A percentile compares a stretch with the other conserved stretches of the same genome.
Conservation (phyloP, 2,329 filamentous ascomycete genomes). For the Magnaporthales sp. region DNA sequence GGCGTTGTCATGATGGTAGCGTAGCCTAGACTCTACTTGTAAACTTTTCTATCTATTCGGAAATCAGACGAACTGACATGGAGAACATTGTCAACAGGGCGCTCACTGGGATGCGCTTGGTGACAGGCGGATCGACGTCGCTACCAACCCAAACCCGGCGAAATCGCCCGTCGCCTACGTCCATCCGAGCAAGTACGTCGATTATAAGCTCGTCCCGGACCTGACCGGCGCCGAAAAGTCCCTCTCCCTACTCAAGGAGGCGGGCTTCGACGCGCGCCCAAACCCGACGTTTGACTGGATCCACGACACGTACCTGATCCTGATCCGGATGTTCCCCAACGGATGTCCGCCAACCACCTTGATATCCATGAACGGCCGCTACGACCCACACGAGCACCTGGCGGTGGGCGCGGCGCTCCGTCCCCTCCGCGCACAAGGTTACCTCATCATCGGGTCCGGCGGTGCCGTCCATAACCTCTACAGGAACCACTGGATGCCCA, state of each 20-base stretch:
- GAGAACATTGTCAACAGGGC: constrained; percentile 28
- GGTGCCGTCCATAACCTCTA: constrained; percentile 65
- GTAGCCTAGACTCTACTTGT: background rate
- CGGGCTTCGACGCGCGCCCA: constrained; percentile 43
- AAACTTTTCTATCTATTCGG: constrained; percentile 5
- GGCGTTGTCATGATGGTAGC: constrained; percentile 56
- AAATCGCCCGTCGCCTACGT: constrained; percentile 62
- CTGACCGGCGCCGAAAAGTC: constrained; percentile 40
- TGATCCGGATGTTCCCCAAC: constrained; percentile 60
- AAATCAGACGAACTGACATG: background rate
- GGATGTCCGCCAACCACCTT: constrained; percentile 59
- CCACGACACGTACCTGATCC: constrained; percentile 60
- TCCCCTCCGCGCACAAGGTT: constrained; percentile 39
- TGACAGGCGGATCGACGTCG: constrained; percentile 45
- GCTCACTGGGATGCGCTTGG: constrained; percentile 56
- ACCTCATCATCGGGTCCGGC: constrained; percentile 47
- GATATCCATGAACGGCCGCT: constrained; percentile 26
- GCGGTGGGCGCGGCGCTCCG: constrained; percentile 48
- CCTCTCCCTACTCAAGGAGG: constrained; percentile 36
- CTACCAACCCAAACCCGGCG: constrained; percentile 48
- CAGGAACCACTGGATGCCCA: constrained; percentile 56
- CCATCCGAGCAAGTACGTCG: constrained; percentile 53
- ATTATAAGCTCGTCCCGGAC: constrained; percentile 55
- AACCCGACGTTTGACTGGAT: constrained; percentile 61
- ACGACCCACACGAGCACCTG: constrained; percentile 34